phyloP scores from a whole-genome alignment of 768 basidiomycete species.

The Sarcomyxa edulis region DNA sequence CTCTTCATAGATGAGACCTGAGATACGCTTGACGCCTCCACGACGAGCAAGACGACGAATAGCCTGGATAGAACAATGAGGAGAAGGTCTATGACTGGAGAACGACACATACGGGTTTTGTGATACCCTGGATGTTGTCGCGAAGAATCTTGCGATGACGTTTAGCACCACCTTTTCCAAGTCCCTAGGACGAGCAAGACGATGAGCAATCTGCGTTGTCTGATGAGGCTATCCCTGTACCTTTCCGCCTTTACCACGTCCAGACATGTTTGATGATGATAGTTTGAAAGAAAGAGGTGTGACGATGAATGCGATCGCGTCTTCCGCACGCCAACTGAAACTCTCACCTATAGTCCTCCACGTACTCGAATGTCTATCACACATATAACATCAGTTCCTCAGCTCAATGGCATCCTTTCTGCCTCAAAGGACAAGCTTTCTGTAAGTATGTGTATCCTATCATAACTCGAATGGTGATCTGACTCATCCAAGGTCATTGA shows the following conservation, averaged over 20 bases:
- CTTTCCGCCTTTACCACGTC: conserved; percentile 78
- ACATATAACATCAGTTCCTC: conserved; percentile 55
- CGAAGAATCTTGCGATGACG: conserved; percentile 79
- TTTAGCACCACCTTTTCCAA: conserved; percentile 77
- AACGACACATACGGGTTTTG: conserved; percentile 1
- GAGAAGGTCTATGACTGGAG: conserved; percentile 6
- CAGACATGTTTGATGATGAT: conserved; percentile 48
- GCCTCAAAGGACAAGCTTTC: conserved; percentile 60
- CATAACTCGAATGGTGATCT: conserved; percentile 1
- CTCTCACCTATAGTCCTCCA: too few relatives aligned
- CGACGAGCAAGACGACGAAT: conserved; percentile 79
- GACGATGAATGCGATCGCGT: background rate
- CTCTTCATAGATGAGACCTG: conserved; percentile 75
- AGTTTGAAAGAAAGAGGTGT: background rate
- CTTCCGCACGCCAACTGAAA: too few relatives aligned
- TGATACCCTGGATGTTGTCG: conserved; percentile 72
- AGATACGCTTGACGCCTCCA: conserved; percentile 81
- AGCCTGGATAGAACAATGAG: conserved; percentile 48
- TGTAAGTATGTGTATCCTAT: conserved; percentile 26
- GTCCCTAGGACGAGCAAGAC: conserved; percentile 39
- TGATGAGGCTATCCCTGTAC: conserved; percentile 22
- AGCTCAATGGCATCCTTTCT: conserved; percentile 55
- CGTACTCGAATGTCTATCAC: conserved; percentile 62
- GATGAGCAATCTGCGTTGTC: background rate
- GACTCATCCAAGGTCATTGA: conserved; percentile 61